Percentiles rank a stretch among this genome's conserved stretches.
Conservation (phyloP, 2,329 filamentous ascomycete species). For the Apiospora koreana region DNA sequence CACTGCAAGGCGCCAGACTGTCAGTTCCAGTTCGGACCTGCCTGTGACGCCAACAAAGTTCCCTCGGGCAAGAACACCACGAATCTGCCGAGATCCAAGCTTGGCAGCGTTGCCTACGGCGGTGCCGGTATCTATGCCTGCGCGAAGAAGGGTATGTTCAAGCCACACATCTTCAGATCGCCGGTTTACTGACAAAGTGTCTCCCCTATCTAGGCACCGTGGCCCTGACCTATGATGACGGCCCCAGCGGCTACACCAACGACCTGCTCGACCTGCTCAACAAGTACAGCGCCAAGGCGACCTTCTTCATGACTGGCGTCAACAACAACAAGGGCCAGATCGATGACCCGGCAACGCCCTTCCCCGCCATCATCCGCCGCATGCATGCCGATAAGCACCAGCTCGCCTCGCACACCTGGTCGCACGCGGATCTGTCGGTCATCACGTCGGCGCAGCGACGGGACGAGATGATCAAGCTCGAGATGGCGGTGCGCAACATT, state of each 20-base stretch:
- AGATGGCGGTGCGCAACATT: slow-evolving; percentile 45
- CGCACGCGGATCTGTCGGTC: slow-evolving; percentile 42
- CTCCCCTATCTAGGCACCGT: slow-evolving; percentile 13
- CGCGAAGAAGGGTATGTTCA: slow-evolving; percentile 26
- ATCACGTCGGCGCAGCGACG: slow-evolving; percentile 34
- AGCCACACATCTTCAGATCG: slow-evolving; percentile 44
- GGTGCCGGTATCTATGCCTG: slow-evolving; percentile 50
- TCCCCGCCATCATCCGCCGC: slow-evolving; percentile 41
- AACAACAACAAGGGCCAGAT: slow-evolving; percentile 46
- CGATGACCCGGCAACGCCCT: slow-evolving; percentile 25
- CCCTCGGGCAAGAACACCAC: slow-evolving; percentile 58
- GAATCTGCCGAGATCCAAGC: slow-evolving; percentile 49
- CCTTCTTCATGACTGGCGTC: slow-evolving; percentile 37
- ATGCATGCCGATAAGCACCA: slow-evolving; percentile 48
- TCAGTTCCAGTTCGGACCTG: slow-evolving; percentile 60
- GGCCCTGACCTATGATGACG: slow-evolving; percentile 28
- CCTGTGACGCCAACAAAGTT: slow-evolving; percentile 59
- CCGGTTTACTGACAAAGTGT: slow-evolving; percentile 50
- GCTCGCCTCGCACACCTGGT: slow-evolving; percentile 50
- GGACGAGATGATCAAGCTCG: slow-evolving; percentile 46
- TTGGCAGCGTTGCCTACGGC: slow-evolving; percentile 52
- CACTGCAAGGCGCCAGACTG: slow-evolving; percentile 65
- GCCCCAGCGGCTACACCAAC: slow-evolving; percentile 23
- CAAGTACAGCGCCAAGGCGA: slow-evolving; percentile 20
- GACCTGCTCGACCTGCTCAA: slow-evolving; percentile 22